phyloP scores from a whole-genome alignment of 768 basidiomycete species.

The Tubosaeta brunneosetosa region DNA sequence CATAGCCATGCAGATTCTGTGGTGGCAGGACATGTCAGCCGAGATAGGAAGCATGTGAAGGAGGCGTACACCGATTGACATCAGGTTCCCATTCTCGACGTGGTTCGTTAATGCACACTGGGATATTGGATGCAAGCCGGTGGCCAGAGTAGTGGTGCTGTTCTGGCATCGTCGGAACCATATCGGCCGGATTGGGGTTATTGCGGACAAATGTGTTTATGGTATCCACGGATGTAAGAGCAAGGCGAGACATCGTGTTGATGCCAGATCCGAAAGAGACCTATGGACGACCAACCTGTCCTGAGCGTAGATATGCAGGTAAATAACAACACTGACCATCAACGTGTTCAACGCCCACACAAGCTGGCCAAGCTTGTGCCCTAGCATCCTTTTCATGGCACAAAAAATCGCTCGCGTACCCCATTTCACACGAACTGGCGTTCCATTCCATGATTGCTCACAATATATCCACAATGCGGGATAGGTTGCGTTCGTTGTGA shows the following conservation, averaged over 20 bases:
- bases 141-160: slow-evolving; percentile 70
- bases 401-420: slow-evolving; percentile 63
- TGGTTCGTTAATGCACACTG: slow-evolving; percentile 75
- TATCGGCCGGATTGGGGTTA: background rate
- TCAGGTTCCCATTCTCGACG: slow-evolving; percentile 44
- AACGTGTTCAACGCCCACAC: slow-evolving; percentile 7
- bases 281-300: slow-evolving; percentile 87
- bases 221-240: slow-evolving; percentile 49
- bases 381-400: slow-evolving; percentile 8
- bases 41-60: background rate
- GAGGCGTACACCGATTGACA: slow-evolving; percentile 62
- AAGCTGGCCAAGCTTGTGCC: slow-evolving; percentile 11
- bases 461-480: slow-evolving; percentile 80
- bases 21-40: background rate
- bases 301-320: background rate
- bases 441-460: slow-evolving; percentile 85
- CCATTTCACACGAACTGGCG: slow-evolving; percentile 65
- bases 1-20: slow-evolving; percentile 79
- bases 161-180: slow-evolving; percentile 56
- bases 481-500: slow-evolving; percentile 65
- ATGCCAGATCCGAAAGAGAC: slow-evolving; percentile 61
- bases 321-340: slow-evolving; percentile 6
- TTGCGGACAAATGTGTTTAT: slow-evolving; percentile 7
- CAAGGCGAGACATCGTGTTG: slow-evolving; percentile 51
- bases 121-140: slow-evolving; percentile 78